Percentiles rank a stretch among this genome's conserved stretches.
Evolutionary conservation across 495 filamentous ascomycete genomes (phyloP).

Genomic region (Filosporella fistucella): DNA sequence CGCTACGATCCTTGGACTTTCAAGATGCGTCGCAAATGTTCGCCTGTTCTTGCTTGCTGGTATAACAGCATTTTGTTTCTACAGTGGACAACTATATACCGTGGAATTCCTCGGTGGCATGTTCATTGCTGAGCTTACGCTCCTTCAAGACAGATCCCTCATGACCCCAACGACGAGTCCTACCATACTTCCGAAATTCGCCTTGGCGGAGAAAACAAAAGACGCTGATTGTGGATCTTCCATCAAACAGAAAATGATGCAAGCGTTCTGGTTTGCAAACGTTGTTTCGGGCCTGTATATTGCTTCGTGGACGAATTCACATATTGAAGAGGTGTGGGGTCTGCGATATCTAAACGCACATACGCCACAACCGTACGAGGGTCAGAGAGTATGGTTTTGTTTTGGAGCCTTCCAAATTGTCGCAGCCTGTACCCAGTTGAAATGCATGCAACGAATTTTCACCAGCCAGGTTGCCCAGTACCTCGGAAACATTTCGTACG

Average conservation of each 20-base stretch:
- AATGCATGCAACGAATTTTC: conserved; percentile 47
- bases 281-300: conserved; percentile 36
- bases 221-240: conserved; percentile 5
- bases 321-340: conserved; percentile 31
- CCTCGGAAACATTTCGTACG: conserved; percentile 53
- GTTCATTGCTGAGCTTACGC: conserved; percentile 53
- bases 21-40: conserved; percentile 40
- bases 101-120: conserved; percentile 57
- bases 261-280: conserved; percentile 25
- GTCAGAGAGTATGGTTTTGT: conserved; percentile 45
- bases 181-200: conserved; percentile 15
- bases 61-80: conserved; percentile 51
- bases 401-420: conserved; percentile 53
- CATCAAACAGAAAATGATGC: conserved; percentile 12
- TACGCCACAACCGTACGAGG: conserved; percentile 31
- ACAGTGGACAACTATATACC: conserved; percentile 53
- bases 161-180: conserved; percentile 6
- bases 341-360: conserved; percentile 28
- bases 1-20: conserved; percentile 50
- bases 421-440: conserved; percentile 48
- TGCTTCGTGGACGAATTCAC: conserved; percentile 37
- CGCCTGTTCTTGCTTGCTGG: conserved; percentile 39
- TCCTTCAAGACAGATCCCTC: conserved; percentile 34
- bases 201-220: conserved; percentile 18
- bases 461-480: conserved; percentile 54